phyloP scores from a whole-genome alignment of 2,329 filamentous ascomycete species.

The Hymenoscyphus occultus region DNA sequence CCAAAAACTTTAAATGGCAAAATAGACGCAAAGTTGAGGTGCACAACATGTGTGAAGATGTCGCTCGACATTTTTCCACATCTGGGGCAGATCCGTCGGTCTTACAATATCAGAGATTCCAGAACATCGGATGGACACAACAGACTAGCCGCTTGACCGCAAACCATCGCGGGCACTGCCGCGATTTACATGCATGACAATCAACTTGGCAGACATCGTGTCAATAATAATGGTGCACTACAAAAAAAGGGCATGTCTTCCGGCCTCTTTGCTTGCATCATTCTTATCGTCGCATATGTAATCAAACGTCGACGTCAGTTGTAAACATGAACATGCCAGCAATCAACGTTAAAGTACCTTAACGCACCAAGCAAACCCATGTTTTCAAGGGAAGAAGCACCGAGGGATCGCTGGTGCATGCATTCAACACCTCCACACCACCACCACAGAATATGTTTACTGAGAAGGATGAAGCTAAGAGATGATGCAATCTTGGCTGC shows the following conservation, averaged over 20 bases:
- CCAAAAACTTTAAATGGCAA: background rate
- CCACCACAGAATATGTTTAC: background rate
- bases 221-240: background rate
- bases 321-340: background rate
- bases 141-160: background rate
- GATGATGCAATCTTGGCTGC: conserved; percentile 2
- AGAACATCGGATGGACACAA: background rate
- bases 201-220: background rate
- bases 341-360: background rate
- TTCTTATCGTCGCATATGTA: background rate
- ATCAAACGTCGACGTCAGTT: background rate
- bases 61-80: background rate
- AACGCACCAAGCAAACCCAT: background rate
- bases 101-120: background rate
- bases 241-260: background rate
- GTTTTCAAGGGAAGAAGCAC: background rate
- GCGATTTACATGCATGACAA: background rate
- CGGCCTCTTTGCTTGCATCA: background rate
- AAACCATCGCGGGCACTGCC: background rate
- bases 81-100: background rate
- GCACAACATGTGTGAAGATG: conserved; percentile 2
- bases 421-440: background rate
- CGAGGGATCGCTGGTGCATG: background rate
- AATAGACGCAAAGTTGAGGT: background rate
- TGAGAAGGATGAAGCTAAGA: background rate